Base-by-base conservation (phyloP, 805 yeast species). In the Torulaspora gathmanii region DNA sequence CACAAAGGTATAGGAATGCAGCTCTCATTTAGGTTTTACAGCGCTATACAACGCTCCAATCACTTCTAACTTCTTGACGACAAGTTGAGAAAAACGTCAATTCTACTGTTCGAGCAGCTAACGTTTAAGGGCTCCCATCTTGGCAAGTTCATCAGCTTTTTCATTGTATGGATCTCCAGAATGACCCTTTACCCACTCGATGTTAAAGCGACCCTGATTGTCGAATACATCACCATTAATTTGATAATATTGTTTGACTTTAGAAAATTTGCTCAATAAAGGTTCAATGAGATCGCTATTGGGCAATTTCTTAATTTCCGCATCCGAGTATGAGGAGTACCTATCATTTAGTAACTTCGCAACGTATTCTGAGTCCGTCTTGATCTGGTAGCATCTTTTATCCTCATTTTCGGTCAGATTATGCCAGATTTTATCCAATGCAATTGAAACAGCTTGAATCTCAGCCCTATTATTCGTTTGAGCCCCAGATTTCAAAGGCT, bases 381-480 rank as follows among this genome's bases (percentile, higher is more conserved):
- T 62, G 12, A 89, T 79, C 3, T 57, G 64, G 49, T 73, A 76
- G 4, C 52, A 54, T 4, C 53, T 36, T 3, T 49, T 54, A 1
- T 55, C 47, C 0, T 50, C 54, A 0, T 40, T 37, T n/a, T 44
- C 38, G 28, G 54, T 56, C 19, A 58, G 51, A 9, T 49, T 40
- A 3, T 56, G 52, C 44, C 72, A 60, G 13, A 82, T 70, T 5
- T 57, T 53, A 5, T 60, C 59, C 46, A 85, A 58, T 0, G 93
- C 95, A 27, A 70, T 70, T 4, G 66, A 58, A 15, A 85, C 72
- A 0, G 95, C 96, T 11, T 68, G 61, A 9, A 89, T 72, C 63
- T 90, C 97, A 1, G 95, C 93, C 33, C 86, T 67, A 52, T 86
- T 89, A 55, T 88, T 89, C 1, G 95, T 86, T 27, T 82, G 88